Base-by-base conservation (phyloP, 805 yeast species). In the Blastobotrys peoriensis region DNA sequence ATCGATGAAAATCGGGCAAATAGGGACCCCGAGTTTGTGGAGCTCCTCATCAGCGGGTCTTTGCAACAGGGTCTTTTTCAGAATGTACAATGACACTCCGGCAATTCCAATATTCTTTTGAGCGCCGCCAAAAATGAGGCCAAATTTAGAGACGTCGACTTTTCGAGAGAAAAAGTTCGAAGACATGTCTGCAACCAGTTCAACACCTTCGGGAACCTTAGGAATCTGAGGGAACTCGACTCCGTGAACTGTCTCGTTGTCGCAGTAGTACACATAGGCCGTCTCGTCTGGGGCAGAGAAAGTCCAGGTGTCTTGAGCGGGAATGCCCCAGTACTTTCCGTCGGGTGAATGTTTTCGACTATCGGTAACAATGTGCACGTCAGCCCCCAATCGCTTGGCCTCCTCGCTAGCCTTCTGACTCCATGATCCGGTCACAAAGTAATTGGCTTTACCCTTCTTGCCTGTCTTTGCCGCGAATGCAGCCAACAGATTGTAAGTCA, bases 51-150 rank as follows among this genome's bases (percentile, higher is more conserved):
- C 85, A 2, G 78, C 54, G 3, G 87, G 79, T 40, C 48, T 50
- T 21, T 79, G 83, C 21, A 93, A 67, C 44, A 93, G 73, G 1
- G 81, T 60, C 63, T 88, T 91, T 66, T 86, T 87, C 65, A 89
- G 81, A 57, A 93, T 91, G 64, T 88, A 91, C 50, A 93, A 74
- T 13, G 97, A 83, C 52, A 93, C 77, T 33, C 99, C 98, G 6
- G 99, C 97, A 60, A 93, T 70, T 44, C 99, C 98, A 60, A 93
- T 87, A 64, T 93, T 93, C 68, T 93, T 93, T 68, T 93, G 99
- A 21, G 98, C 99, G 51, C 99, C 99, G 16, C 96, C 98, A 78
- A 89, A 81, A 50, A 93, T 81, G 21, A 88, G 69, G 41, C 96
- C 98, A 60, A 78, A 91, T 64, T 86, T 81, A 45, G 85, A 69